phyloP scores from a whole-genome alignment of 2,329 filamentous ascomycete species.

The Clarireedia homoeocarpa region DNA sequence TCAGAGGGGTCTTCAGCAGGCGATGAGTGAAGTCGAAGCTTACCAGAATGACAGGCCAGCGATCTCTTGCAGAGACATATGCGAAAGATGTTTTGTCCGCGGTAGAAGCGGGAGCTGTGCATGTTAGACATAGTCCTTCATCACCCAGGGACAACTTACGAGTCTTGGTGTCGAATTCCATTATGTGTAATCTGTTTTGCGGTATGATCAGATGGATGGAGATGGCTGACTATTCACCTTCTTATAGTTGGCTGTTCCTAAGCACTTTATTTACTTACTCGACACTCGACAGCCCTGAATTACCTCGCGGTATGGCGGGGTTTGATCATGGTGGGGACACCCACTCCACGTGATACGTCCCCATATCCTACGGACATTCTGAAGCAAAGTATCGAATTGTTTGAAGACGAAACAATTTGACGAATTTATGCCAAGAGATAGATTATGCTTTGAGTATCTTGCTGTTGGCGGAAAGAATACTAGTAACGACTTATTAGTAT shows the following conservation, averaged over 20 bases:
- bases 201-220: background rate
- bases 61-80: constrained; percentile 71
- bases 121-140: constrained; percentile 5
- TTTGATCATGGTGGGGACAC: constrained; percentile 2
- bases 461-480: too few species aligned
- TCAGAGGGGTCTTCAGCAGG: constrained; percentile 9
- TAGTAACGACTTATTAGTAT: too few species aligned
- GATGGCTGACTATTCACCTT: background rate
- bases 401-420: too few species aligned
- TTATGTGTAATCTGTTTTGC: constrained; percentile 28
- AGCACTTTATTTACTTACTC: background rate
- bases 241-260: background rate
- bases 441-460: too few species aligned
- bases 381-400: too few species aligned
- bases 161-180: constrained; percentile 70
- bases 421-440: too few species aligned
- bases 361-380: too few species aligned
- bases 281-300: background rate
- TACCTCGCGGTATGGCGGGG: constrained; percentile 1
- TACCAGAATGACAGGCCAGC: constrained; percentile 93
- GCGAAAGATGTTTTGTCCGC: constrained; percentile 82
- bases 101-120: constrained; percentile 65
- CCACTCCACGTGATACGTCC: too few species aligned
- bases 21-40: constrained; percentile 2
- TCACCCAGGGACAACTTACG: constrained; percentile 41